Evolutionary conservation across 768 basidiomycete genomes (phyloP).

Genomic region (Multifurca ochricompacta): DNA sequence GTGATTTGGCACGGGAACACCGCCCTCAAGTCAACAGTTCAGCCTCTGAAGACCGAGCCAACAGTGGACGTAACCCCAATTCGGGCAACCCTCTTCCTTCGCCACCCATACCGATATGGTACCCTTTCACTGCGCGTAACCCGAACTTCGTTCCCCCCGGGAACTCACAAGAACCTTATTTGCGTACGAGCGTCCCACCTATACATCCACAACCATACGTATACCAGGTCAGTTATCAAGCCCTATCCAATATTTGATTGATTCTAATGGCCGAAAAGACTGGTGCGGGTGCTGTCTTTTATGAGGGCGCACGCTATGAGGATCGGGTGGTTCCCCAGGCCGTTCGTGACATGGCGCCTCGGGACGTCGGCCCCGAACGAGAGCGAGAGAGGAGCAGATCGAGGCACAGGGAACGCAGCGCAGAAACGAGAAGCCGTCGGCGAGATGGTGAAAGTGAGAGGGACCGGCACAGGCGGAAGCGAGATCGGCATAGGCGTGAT

Average conservation of each 20-base stretch:
- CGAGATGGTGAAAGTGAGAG: constrained; percentile 10
- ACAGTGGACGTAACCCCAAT: constrained; percentile 3
- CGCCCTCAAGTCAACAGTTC: not conserved
- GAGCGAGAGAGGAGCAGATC: constrained; percentile 10
- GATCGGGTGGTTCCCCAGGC: constrained; percentile 15
- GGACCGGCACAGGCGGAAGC: constrained; percentile 1
- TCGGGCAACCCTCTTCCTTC: constrained; percentile 9
- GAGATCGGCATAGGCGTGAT: constrained; percentile 9
- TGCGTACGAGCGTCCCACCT: constrained; percentile 8
- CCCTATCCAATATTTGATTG: not conserved
- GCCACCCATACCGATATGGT: constrained; percentile 10
- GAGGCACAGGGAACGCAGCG: constrained; percentile 9
- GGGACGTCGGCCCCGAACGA: not conserved
- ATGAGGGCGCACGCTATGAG: constrained; percentile 11
- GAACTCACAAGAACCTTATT: constrained; percentile 13
- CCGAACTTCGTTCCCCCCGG: constrained; percentile 9
- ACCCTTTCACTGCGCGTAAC: constrained; percentile 10
- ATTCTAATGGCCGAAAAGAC: not conserved
- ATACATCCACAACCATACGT: constrained; percentile 5
- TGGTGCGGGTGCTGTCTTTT: constrained; percentile 12
- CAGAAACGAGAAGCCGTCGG: constrained; percentile 10
- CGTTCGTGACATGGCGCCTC: constrained; percentile 5
- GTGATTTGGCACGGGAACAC: constrained; percentile 9
- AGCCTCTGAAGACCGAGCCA: not conserved
- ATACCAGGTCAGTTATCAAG: constrained; percentile 8